Evolutionary conservation across 2,329 filamentous ascomycete species (phyloP), one percentile per base, ranked within the genome.

Genomic region (Didymella lethalis): DNA sequence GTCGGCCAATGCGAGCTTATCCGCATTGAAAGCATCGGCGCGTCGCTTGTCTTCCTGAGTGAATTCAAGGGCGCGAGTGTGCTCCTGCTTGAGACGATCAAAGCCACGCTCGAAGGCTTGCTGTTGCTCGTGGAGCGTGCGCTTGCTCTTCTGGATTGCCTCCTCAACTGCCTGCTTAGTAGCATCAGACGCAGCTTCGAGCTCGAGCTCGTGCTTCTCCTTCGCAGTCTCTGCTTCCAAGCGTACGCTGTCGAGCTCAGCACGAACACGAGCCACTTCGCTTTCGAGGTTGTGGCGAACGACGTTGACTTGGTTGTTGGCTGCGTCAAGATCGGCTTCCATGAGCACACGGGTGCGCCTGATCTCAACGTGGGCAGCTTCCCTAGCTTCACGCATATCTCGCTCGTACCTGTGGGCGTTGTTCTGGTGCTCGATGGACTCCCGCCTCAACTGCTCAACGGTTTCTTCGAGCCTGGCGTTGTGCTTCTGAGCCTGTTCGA

Each of bases 231-330:
- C 92, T 10, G 88, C 86, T 63, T 97, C 92, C 71, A 95, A 83
- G 71, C 85, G 90, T 56, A 90, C 84, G 66, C 89, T 88, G 63
- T 97, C 92, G 43, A 96, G 80, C 74, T 96, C 91, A 20, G 84
- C 80, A 52, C 92, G 88, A 28, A 93, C 80, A 68, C 88, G 88
- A 26, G 84, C 79, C 59, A 95, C 85, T 74, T 96, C 91, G 58
- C 89, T 88, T 74, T 97, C 93, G 11, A 96, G 85, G 69, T 94
- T 90, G 46, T 90, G 87, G 51, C 92, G 90, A 28, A 94, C 88
- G 54, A 90, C 85, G 70, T 96, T 94, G 76, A 94, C 90, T 69
- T 96, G 90, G 74, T 91, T 88, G 71, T 93, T 95, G 50, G 93
- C 91, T 38, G 87, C 83, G 58, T 97, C 92, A 32, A 97, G 82